Evolutionary conservation across 2,329 filamentous ascomycete genomes (phyloP), one percentile per base, ranked within the genome.

Genomic region (Xylariaceae sp.): DNA sequence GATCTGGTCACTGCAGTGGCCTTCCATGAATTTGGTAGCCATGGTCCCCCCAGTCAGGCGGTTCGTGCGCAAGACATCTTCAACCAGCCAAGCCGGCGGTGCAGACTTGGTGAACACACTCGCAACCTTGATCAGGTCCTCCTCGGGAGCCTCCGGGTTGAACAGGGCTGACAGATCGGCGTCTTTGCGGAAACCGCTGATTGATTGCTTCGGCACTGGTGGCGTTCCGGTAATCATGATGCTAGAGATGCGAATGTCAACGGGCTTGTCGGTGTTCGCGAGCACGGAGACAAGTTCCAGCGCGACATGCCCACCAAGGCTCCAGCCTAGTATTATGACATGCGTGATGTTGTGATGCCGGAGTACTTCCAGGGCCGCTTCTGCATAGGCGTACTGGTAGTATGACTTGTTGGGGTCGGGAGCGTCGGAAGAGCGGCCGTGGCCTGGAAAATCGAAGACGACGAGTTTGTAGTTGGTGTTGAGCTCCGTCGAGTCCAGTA

Each of bases 41-140:
- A 37, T 37, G 29, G 25, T 37, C 21, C 30, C 33, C 32, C 35
- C 35, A 30, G 30, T 16, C 35, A 33, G 33, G 35, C 35, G 35
- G 35, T 37, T 37, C 35, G 35, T 37, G 24, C 35, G 35, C 35
- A 37, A 37, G 31, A 37, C 26, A 37, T 37, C 35, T 33, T 37
- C 30, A 33, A 37, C 19, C 25, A 37, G 30, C 35, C 35, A 37
- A 25, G 18, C 35, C 28, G 35, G 35, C 29, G 35, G 35, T 32
- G 31, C 25, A 37, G 35, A 37, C 29, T 37, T 37, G 30, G 35
- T 37, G 33, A 37, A 26, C 32, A 37, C 35, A 29, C 35, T 33
- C 30, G 35, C 35, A 30, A 37, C 35, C 31, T 37, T 32, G 23
- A 37, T 33, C 17, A 37, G 35, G 35, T 37, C 35, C 25, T 37